Evolutionary conservation across 345 rosid genomes (phyloP), one percentile per base, ranked within the genome.

Genomic region (Dipteronia sinensis): DNA sequence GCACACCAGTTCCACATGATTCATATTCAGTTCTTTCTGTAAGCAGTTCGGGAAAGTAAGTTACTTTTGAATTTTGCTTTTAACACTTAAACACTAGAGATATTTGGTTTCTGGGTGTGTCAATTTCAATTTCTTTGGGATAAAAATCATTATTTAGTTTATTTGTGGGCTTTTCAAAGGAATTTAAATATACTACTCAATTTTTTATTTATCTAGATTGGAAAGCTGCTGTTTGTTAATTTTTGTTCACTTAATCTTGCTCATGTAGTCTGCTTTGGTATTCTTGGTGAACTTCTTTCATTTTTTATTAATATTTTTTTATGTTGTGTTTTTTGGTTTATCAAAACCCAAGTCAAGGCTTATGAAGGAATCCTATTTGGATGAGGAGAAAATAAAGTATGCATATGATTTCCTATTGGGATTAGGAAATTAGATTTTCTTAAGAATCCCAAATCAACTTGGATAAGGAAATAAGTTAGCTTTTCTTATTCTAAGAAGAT

Each of bases 1-100:
- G 94, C 83, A 95, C 98, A 12, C 93, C 98, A 79, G 98, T 94
- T 88, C 98, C 95, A 46, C 94, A 94, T 79, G 99, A 96, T 90
- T 94, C 98, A 67, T 92, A 96, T 86, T 92, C 98, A 5, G 89
- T 94, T 88, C 91, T 96, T 82, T 92, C 99, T 40, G 86, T 91
- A 34, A 96, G 99, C 95, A 90, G 94, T 87, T 96, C 99, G 1
- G 98, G 99, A 75, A 96, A 92, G 99, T 96, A 86, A 92, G 98
- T 89, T 62, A 38, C 72, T 15, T 46, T 16, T 42, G 51, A 25
- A 16, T 23, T 62, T 77, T 74, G 23, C 70, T 65, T 65, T 64
- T 49, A 62, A 67, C 25, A 29, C 70, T 65, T 64, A 40, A 62
- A 67, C 20, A 17, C 68, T 16, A 12, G 12, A 23, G 49, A 71